Conservation (phyloP, 2,329 filamentous ascomycete genomes). For the Cladosporium sp. region DNA sequence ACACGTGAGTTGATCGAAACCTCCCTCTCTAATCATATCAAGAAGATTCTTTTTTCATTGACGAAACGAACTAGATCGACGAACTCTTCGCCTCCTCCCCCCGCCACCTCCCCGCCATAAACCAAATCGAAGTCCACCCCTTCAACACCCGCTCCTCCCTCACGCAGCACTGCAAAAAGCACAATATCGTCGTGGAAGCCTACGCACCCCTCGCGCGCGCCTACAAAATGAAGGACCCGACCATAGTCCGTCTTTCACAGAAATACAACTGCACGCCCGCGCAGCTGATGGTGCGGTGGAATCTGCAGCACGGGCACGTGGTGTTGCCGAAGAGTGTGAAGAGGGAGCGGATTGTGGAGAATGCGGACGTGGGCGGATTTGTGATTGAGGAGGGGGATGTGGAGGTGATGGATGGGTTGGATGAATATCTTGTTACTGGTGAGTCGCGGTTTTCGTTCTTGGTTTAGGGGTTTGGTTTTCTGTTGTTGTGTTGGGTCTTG, state of each 20-base stretch:
- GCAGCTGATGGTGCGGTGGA: slow-evolving; percentile 75
- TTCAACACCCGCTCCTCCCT: slow-evolving; percentile 73
- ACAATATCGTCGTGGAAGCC: slow-evolving; percentile 69
- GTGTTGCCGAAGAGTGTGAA: slow-evolving; percentile 69
- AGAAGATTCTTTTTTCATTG: no score
- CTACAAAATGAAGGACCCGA: slow-evolving; percentile 65
- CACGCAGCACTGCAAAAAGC: slow-evolving; percentile 58
- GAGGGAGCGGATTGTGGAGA: slow-evolving; percentile 60
- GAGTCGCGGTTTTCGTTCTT: no score
- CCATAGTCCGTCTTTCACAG: slow-evolving; percentile 57
- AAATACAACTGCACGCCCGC: slow-evolving; percentile 68
- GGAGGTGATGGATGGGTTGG: slow-evolving; percentile 57
- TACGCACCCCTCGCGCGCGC: slow-evolving; percentile 74
- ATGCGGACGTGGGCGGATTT: slow-evolving; percentile 58
- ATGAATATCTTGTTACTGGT: slow-evolving; percentile 71
- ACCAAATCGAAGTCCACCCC: slow-evolving; percentile 78
- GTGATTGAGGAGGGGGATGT: slow-evolving; percentile 61
- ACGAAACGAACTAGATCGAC: slow-evolving; percentile 58
- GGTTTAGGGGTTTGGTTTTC: no score
- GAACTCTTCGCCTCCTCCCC: slow-evolving; percentile 64
- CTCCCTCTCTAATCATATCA: no score
- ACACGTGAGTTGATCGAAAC: slow-evolving; percentile 66
- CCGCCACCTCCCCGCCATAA: slow-evolving; percentile 62
- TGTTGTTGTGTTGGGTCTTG: no score
- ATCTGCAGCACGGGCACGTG: slow-evolving; percentile 68